A percentile compares a stretch with the other conserved stretches of the same genome.
phyloP scores from a whole-genome alignment of 116 monocot genomes.

The Phalaenopsis hybrid region DNA sequence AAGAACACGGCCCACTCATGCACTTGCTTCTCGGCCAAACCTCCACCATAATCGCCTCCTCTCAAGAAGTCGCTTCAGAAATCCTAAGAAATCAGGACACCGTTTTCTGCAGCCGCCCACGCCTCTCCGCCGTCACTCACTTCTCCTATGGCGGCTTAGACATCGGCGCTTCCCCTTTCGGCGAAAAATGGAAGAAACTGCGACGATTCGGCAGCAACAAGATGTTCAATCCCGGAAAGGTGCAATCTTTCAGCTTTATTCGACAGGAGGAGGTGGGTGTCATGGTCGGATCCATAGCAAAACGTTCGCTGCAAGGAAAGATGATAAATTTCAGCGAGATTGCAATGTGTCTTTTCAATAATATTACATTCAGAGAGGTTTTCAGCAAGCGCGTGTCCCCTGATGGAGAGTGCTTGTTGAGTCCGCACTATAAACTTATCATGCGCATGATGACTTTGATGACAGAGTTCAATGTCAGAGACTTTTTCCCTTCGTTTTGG shows the following conservation, averaged over 20 bases:
- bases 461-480: not conserved
- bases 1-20: slow-evolving; percentile 4
- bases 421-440: not conserved
- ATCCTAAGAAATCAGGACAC: slow-evolving; percentile 10
- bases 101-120: slow-evolving; percentile 1
- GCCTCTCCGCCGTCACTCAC: not conserved
- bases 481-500: slow-evolving; percentile 1
- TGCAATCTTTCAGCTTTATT: not conserved
- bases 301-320: not conserved
- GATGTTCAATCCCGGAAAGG: not conserved
- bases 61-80: slow-evolving; percentile 1
- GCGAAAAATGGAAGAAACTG: slow-evolving; percentile 3
- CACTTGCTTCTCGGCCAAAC: slow-evolving; percentile 5
- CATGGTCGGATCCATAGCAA: not conserved
- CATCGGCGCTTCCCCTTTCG: not conserved
- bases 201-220: not conserved
- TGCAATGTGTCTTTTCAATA: not conserved
- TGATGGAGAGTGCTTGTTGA: not conserved
- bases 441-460: not conserved
- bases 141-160: slow-evolving; percentile 2
- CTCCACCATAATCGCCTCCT: slow-evolving; percentile 10
- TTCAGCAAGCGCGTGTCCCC: not conserved
- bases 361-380: not conserved
- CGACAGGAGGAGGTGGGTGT: not conserved
- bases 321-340: slow-evolving; percentile 1